Base-by-base conservation (phyloP, 148 eudicot species). In the Arbutus unedo region DNA sequence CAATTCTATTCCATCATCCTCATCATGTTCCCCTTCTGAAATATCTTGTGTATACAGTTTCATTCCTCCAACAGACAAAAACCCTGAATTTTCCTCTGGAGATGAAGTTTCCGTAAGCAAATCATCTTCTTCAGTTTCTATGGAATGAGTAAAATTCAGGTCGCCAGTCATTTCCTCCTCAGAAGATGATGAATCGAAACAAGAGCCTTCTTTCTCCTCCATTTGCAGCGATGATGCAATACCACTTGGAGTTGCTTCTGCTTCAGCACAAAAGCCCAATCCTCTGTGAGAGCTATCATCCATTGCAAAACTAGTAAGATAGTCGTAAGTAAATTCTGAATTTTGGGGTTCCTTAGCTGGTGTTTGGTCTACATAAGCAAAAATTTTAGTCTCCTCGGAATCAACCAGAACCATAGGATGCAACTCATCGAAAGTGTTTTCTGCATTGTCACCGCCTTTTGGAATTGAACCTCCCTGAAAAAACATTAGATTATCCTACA, bases 41-140 rank as follows among this genome's bases (percentile, higher is more conserved):
- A 93, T 86, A 87, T 96, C 99, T 72, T 91, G 87, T 7, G 99
- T 96, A 86, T 96, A 94, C 75, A 96, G 78, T 87, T 84, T 93
- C 89, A 92, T 66, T 53, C 98, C 98, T 50, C 98, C 99, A 85
- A 96, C 88, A 51, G 97, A 87, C 85, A 96, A 82, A 81, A 83
- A 96, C 5, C 93, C 93, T 53, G 91, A 86, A 89, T 92, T 93
- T 83, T 89, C 83, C 85, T 73, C 83, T 6, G 81, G 60, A 41
- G 91, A 78, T 3, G 91, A 85, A 53, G 89, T 54, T 59, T 88
- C 83, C 56, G 74, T 79, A 47, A 81, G 45, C 53, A 84, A 60
- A 54, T 88, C 91, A 82, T 85, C 91, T 31, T 80, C 79, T 25
- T 70, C 82, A 59, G 87, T 81, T 54, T 74, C 86, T 66, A 19